A percentile compares a stretch with the other conserved stretches of the same genome.
phyloP scores from a whole-genome alignment of 106 monocot genomes.

The Hemerocallis citrina region DNA sequence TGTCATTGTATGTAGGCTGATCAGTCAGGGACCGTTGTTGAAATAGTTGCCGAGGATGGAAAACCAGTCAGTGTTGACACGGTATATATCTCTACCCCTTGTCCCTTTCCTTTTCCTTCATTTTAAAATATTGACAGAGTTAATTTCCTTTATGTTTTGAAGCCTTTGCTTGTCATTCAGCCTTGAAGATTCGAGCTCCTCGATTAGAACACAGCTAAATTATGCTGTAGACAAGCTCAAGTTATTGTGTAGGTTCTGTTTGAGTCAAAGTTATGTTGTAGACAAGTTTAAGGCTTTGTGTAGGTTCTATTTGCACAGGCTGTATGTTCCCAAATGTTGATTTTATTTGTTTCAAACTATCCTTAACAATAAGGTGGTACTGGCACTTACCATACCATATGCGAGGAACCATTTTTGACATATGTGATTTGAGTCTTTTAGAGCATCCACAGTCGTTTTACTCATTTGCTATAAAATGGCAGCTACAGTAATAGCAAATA shows the following conservation, averaged over 20 bases:
- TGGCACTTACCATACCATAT: too few relatives aligned
- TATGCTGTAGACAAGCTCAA: too few relatives aligned
- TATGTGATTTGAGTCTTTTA: too few relatives aligned
- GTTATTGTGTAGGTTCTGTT: too few relatives aligned
- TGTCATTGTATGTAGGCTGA: slow-evolving; percentile 28
- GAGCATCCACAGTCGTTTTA: too few relatives aligned
- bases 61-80: slow-evolving; percentile 54
- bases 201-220: too few relatives aligned
- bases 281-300: not conserved
- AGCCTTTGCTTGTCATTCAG: slow-evolving; percentile 60
- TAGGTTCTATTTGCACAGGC: not conserved
- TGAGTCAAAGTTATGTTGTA: not conserved
- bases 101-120: not conserved
- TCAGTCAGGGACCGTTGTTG: slow-evolving; percentile 59
- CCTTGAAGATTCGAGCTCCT: slow-evolving; percentile 28
- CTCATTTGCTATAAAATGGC: too few relatives aligned
- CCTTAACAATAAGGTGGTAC: too few relatives aligned
- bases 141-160: slow-evolving; percentile 6
- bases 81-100: slow-evolving; percentile 18
- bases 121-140: not conserved
- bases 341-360: too few relatives aligned
- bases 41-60: slow-evolving; percentile 52
- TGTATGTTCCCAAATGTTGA: not conserved
- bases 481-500: too few relatives aligned
- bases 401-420: too few relatives aligned